Evolutionary conservation across 2,329 filamentous ascomycete genomes (phyloP).

Genomic region (Monosporascus sp.): DNA sequence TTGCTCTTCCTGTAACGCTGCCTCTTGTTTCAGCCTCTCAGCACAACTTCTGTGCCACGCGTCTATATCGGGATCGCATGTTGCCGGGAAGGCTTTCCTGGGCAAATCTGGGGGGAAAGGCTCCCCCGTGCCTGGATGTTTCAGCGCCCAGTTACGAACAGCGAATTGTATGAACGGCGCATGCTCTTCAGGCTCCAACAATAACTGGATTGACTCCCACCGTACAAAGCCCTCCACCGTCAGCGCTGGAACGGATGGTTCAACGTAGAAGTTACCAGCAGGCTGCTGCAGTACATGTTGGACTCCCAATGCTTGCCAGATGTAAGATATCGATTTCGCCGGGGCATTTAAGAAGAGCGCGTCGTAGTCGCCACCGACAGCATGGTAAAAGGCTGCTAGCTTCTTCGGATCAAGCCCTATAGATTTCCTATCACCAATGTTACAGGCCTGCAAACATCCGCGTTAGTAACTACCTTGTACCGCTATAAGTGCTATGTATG

Average conservation of each 20-base stretch:
- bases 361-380: conserved; percentile 72
- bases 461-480: conserved; percentile 6
- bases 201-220: conserved; percentile 88
- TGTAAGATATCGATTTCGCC: conserved; percentile 73
- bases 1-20: conserved; percentile 33
- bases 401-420: conserved; percentile 58
- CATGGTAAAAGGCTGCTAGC: conserved; percentile 70
- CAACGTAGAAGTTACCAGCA: conserved; percentile 63
- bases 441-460: conserved; percentile 41
- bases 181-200: conserved; percentile 84
- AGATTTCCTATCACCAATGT: conserved; percentile 53
- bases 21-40: conserved; percentile 61
- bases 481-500: background rate
- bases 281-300: conserved; percentile 84
- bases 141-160: conserved; percentile 70
- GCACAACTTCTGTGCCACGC: conserved; percentile 80
- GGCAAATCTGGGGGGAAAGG: conserved; percentile 59
- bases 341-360: conserved; percentile 73
- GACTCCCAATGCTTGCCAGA: conserved; percentile 88
- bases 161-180: conserved; percentile 77
- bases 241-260: conserved; percentile 76
- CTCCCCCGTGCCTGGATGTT: conserved; percentile 67
- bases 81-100: conserved; percentile 59
- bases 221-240: conserved; percentile 81
- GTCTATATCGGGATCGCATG: conserved; percentile 74